These are phyloP conservation scores for Podaxis pistillaris DNA, from an alignment of 768 basidiomycete species.

Conservation along the genomic window DNA sequence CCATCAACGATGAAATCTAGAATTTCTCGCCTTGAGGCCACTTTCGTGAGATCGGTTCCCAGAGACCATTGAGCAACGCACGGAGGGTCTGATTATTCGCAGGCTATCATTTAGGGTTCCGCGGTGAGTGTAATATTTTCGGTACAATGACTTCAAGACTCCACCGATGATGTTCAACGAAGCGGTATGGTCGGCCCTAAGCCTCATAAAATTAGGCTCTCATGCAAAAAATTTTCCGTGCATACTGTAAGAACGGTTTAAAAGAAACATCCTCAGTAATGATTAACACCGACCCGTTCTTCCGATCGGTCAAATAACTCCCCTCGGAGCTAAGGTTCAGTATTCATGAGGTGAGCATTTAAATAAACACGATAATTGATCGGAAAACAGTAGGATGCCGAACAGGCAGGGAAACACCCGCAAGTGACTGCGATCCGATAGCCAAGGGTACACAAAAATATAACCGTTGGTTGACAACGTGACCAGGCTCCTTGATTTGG, in stretches of 20 bases:
- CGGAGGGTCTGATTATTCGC: neutral
- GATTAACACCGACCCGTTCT: neutral
- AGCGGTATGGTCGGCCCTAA: neutral
- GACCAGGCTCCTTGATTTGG: neutral
- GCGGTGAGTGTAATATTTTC: neutral
- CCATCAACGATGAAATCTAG: neutral
- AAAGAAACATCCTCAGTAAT: too few species aligned
- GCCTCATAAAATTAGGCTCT: neutral
- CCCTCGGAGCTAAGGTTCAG: too few species aligned
- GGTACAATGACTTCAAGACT: neutral
- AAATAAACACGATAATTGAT: neutral
- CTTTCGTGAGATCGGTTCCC: neutral
- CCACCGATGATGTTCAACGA: neutral
- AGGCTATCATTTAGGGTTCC: neutral
- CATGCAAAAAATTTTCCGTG: neutral
- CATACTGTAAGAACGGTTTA: too few species aligned
- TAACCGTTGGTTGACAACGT: neutral
- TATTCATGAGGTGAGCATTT: neutral
- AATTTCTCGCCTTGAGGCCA: neutral
- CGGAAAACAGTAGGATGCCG: slow-evolving; percentile 1
- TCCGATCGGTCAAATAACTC: neutral
- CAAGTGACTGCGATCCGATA: slow-evolving; percentile 4
- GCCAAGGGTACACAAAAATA: slow-evolving; percentile 5
- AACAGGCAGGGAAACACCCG: neutral
- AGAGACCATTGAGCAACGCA: neutral